Evolutionary conservation across 495 filamentous ascomycete genomes (phyloP).

Genomic region (Stereocaulon alpinum): DNA sequence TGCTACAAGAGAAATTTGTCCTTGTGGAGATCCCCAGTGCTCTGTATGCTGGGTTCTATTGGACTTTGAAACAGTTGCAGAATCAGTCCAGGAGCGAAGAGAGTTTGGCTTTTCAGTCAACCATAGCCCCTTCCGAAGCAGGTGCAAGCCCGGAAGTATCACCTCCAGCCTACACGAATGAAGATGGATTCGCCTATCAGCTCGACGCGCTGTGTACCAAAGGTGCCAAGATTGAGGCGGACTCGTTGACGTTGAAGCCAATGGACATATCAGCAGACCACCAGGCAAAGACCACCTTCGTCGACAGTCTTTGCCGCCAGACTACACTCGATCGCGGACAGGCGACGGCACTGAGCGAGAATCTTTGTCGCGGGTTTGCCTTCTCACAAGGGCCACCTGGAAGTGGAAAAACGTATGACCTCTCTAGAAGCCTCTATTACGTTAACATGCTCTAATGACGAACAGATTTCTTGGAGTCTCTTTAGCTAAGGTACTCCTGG

Average conservation of each 20-base stretch:
- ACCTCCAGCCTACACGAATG: slow-evolving; percentile 39
- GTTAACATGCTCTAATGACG: background rate
- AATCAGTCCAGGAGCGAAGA: slow-evolving; percentile 11
- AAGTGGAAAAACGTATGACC: slow-evolving; percentile 48
- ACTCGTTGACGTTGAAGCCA: slow-evolving; percentile 28
- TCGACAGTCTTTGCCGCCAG: slow-evolving; percentile 24
- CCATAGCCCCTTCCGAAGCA: slow-evolving; percentile 38
- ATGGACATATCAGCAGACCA: background rate
- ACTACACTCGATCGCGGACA: slow-evolving; percentile 49
- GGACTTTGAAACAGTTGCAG: slow-evolving; percentile 19
- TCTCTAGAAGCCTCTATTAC: background rate
- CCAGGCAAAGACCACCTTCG: slow-evolving; percentile 1
- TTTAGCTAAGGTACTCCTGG: slow-evolving; percentile 47
- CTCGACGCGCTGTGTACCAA: slow-evolving; percentile 29
- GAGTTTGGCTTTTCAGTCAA: slow-evolving; percentile 44
- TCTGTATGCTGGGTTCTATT: slow-evolving; percentile 33
- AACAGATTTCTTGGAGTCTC: slow-evolving; percentile 25
- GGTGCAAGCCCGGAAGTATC: slow-evolving; percentile 21
- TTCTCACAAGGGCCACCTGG: slow-evolving; percentile 70
- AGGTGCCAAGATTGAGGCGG: slow-evolving; percentile 8
- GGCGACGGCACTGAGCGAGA: slow-evolving; percentile 42
- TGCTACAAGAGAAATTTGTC: slow-evolving; percentile 17
- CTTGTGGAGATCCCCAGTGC: slow-evolving; percentile 58
- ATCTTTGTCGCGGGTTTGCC: slow-evolving; percentile 43
- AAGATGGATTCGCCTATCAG: slow-evolving; percentile 35